Conservation (phyloP, 306 rosid species). For the Gleditsia sinensis region DNA sequence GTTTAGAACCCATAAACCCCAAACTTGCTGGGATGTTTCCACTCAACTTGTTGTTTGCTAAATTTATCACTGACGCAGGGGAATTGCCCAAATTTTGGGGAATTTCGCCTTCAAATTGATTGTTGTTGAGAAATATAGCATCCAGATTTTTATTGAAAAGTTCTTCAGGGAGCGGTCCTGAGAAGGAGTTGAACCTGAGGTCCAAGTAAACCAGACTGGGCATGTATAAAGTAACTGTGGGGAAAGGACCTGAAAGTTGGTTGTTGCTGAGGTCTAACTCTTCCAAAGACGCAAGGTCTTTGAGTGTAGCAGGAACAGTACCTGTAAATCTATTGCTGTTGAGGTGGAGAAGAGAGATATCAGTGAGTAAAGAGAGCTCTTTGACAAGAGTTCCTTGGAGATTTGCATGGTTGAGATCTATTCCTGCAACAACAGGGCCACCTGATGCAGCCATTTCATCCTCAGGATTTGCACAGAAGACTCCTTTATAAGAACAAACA, state of each 20-base stretch:
- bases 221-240: constrained; percentile 51
- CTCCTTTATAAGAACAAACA: constrained; percentile 84
- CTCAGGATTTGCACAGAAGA: constrained; percentile 59
- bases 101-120: constrained; percentile 70
- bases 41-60: constrained; percentile 71
- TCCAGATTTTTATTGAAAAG: constrained; percentile 68
- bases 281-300: constrained; percentile 51
- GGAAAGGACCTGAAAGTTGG: constrained; percentile 79
- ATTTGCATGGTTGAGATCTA: constrained; percentile 94
- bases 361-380: constrained; percentile 73
- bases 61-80: constrained; percentile 88
- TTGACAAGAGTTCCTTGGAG: constrained; percentile 77
- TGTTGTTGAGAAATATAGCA: constrained; percentile 86
- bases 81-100: constrained; percentile 80
- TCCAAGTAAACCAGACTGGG: constrained; percentile 81
- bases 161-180: constrained; percentile 66
- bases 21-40: constrained; percentile 76
- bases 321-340: constrained; percentile 80
- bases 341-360: constrained; percentile 74
- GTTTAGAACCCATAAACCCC: constrained; percentile 59
- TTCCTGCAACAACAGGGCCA: constrained; percentile 56
- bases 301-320: constrained; percentile 61
- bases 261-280: constrained; percentile 95
- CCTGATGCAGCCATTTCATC: constrained; percentile 30
- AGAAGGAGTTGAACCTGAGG: constrained; percentile 82